phyloP scores from a whole-genome alignment of 441 rosid species.

The Metrosideros polymorpha region DNA sequence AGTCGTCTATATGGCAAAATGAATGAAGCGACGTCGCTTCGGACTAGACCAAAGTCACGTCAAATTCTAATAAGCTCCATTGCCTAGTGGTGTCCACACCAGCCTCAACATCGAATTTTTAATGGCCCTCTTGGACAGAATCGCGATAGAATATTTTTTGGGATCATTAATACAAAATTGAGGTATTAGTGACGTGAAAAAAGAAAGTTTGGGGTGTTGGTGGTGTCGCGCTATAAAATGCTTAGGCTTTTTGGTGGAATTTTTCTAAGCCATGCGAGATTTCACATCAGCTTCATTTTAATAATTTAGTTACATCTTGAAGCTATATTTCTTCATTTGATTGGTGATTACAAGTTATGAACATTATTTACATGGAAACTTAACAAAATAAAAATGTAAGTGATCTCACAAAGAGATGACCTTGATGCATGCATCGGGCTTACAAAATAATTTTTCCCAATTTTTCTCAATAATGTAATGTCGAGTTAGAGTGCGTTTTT shows the following conservation, averaged over 20 bases:
- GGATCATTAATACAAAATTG: background rate
- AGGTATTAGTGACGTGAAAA: no score
- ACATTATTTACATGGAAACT: fast-evolving
- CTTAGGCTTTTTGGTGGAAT: no score
- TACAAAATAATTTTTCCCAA: fast-evolving
- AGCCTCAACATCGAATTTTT: background rate
- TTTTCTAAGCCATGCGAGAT: no score
- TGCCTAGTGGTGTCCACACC: background rate
- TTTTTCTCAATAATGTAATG: fast-evolving
- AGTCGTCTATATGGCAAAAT: no score
- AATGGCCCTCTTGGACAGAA: background rate
- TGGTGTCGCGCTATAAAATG: no score
- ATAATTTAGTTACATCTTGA: background rate
- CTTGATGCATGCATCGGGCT: background rate
- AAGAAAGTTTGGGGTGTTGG: no score
- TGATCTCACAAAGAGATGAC: background rate
- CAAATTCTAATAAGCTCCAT: background rate
- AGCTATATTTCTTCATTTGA: background rate
- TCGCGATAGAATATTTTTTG: background rate
- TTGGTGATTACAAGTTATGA: background rate
- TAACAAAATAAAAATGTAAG: background rate
- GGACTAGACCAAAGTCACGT: background rate
- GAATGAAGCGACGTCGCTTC: background rate
- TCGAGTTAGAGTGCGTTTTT: fast-evolving
- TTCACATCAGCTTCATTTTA: background rate